A percentile compares a stretch with the other conserved stretches of the same genome.
These are phyloP conservation scores for Citrus australasica DNA, from an alignment of 345 rosid genomes.

Conservation along the genomic window DNA sequence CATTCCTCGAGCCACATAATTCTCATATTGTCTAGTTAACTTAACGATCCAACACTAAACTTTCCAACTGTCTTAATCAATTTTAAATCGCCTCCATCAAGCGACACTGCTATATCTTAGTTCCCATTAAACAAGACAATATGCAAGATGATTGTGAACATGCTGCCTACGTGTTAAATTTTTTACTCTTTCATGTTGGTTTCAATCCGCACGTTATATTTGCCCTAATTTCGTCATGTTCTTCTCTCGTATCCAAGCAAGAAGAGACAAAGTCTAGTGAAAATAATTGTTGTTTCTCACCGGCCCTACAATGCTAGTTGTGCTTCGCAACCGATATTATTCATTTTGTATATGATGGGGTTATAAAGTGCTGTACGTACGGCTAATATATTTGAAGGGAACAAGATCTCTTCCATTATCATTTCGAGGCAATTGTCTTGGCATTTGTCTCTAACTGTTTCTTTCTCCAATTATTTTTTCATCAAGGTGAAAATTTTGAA, in stretches of 20 bases:
- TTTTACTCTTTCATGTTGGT: constrained; percentile 17
- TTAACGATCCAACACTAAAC: constrained; percentile 12
- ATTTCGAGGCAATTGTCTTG: constrained; percentile 56
- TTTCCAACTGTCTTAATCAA: constrained; percentile 28
- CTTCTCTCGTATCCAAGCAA: constrained; percentile 18
- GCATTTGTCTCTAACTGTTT: constrained; percentile 47
- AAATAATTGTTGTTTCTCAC: constrained; percentile 35
- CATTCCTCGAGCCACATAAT: constrained; percentile 73
- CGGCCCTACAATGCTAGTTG: constrained; percentile 47
- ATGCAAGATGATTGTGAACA: constrained; percentile 29
- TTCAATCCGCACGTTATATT: background rate
- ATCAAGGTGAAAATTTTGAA: constrained; percentile 28
- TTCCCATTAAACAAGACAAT: constrained; percentile 30
- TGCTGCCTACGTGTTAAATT: constrained; percentile 31
- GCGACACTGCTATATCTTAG: constrained; percentile 18
- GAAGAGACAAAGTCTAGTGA: constrained; percentile 32
- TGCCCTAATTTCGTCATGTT: constrained; percentile 7
- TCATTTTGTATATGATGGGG: constrained; percentile 21
- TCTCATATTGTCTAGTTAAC: constrained; percentile 33
- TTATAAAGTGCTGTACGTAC: constrained; percentile 34
- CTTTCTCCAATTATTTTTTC: constrained; percentile 15
- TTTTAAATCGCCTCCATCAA: constrained; percentile 24
- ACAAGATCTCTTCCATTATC: constrained; percentile 45
- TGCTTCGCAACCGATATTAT: constrained; percentile 20
- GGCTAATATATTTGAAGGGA: constrained; percentile 32